Evolutionary conservation across 805 yeast genomes (phyloP), one percentile per base, ranked within the genome.

Genomic region (Pichia californica): DNA sequence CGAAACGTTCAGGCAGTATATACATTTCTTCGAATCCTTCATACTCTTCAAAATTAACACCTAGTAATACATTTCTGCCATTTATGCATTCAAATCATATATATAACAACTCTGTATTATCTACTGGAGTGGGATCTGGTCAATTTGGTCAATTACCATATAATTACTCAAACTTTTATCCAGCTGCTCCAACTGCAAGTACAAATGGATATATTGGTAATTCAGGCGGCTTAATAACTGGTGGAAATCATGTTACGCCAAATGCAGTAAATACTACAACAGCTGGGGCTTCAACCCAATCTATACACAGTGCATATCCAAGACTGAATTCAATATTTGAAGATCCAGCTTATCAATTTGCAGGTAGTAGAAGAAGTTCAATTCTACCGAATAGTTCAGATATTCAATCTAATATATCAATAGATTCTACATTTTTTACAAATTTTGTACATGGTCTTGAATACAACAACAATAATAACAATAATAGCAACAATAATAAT

Each of bases 291-390:
- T n/a, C n/a, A n/a, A n/a, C n/a, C n/a, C n/a, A n/a, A n/a, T n/a
- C n/a, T n/a, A n/a, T n/a, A n/a, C n/a, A n/a, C n/a, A n/a, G n/a
- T n/a, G n/a, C n/a, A n/a, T 30, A 33, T 26, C 40, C 52, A 30
- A 46, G 56, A 23, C 37, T 54, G 25, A 50, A 49, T 34, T 49
- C 56, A 11, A 51, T 55, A 31, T 43, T 49, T 19, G 58, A 55
- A 42, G 58, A 56, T 23, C 39, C 49, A 7, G 20, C 36, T 2
- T 51, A 50, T 29, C 40, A 37, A 38, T 44, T 44, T 30, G 38
- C 45, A 18, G 30, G 50, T 7, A 43, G 50, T 29, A 46, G 59
- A 37, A 42, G 58, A 23, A 41, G 47, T 32, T 54, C 58, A 11
- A 34, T 53, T 19, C 40, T 53, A 14, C 43, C 46, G 32, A 29